Evolutionary conservation across 208 protist genomes (phyloP), one percentile per base, ranked within the genome.

Genomic region (Leishmania martiniquensis): DNA sequence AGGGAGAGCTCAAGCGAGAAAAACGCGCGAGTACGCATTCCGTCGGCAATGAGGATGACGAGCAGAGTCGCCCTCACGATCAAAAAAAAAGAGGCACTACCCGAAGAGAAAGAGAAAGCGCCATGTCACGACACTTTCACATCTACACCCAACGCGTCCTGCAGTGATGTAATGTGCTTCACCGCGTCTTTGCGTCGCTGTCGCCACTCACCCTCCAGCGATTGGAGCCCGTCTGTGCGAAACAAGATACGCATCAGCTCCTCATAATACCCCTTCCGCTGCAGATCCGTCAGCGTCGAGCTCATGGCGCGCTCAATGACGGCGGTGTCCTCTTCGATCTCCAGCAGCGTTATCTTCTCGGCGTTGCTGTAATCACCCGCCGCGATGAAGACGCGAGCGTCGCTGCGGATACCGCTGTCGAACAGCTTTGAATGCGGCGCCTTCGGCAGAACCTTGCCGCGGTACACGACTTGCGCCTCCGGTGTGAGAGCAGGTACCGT

Each of bases 171-270:
- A 45, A 93, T 89, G 39, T 72, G 71, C 72, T 85, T 86, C 59
- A 97, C 91, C 49, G 83, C 70, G 4, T 91, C 88, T 75, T 94
- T 95, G 51, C 91, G 76, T 12, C 75, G 85, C 54, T 78, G 59
- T 32, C 86, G 81, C 86, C 85, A 95, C 67, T 89, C 83, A 6
- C 83, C 90, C 52, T 95, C 90, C 7, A 97, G 81, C 22, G 87
- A 82, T 47, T 90, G 86, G 29, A 97, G 75, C 25, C 85, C 87
- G 63, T 97, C 93, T 0, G 86, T 89, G 62, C 87, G 84, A 67
- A 97, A 93, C 1, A 97, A 80, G 73, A 97, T 89, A 55, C 91
- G 89, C 93, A 97, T 97, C 2, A 97, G 83, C 72, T 91, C 85
- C 70, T 97, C 93, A 67, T 97, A 95, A 71, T 92, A 93, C 37